Evolutionary conservation across 2,329 filamentous ascomycete species (phyloP), one percentile per base, ranked within the genome.

Genomic region (Rhinocladiella mackenziei): DNA sequence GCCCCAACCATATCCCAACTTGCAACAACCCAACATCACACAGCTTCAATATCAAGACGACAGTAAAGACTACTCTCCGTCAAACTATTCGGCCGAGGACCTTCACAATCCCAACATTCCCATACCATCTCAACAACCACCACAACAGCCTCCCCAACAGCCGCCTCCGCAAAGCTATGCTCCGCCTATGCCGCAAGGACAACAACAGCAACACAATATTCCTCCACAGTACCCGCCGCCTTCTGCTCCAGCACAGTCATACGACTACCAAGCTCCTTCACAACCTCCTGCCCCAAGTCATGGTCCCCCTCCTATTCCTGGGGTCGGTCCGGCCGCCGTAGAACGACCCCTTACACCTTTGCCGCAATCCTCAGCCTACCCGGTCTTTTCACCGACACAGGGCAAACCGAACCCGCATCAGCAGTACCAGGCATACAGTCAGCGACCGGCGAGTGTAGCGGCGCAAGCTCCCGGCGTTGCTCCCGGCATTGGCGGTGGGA

Each of bases 201-300:
- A 43, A 30, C 56, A 48, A 55, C 61, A 75, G 63, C 66, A 45
- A 96, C 96, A 89, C 87, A 89, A 71, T 87, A 86, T 68, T 89
- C 95, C 73, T 72, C 95, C 65, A 94, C 86, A 69, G 80, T 97
- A 56, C 92, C 89, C 50, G 20, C 36, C 40, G 15, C 29, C 51
- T n/a, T 45, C 44, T 26, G 38, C 46, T 32, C 45, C 44, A 11
- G 34, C 40, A 39, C 41, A 17, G 19, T 40, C 46, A 3, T 51
- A 50, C n/a, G 46, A 46, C 28, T 56, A 56, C 33, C 49, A 43
- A 15, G 22, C 34, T 1, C 37, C 38, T n/a, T n/a, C n/a, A n/a
- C 42, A 43, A 26, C 53, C 51, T 9, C 40, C 45, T 5, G 39
- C 52, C 7, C 55, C 51, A 9, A 43, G 18, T 18, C 52, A 56